These are phyloP conservation scores for Russula griseocarnosa DNA, from an alignment of 768 basidiomycete species.

Conservation along the genomic window DNA sequence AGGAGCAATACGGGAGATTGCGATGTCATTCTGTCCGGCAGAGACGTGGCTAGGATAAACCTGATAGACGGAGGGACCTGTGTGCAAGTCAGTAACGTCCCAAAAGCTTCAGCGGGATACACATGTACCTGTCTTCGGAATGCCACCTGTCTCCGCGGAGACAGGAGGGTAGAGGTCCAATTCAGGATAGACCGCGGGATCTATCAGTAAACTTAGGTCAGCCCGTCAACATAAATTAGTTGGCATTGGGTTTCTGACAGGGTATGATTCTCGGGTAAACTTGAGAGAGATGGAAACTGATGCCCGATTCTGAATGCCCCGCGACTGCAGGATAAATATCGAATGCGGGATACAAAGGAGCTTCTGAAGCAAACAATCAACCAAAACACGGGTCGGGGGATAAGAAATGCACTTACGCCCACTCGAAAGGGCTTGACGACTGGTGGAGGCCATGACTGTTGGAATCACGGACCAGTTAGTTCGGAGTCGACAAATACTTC, in stretches of 20 bases:
- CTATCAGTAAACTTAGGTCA: conserved; percentile 10
- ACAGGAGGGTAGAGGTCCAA: conserved; percentile 19
- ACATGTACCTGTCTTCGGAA: conserved; percentile 7
- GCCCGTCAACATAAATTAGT: not conserved
- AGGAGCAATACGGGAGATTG: conserved; percentile 27
- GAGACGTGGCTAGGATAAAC: conserved; percentile 22
- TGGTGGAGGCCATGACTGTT: not conserved
- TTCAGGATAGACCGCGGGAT: conserved; percentile 22
- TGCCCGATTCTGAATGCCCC: not conserved
- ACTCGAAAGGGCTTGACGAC: not conserved
- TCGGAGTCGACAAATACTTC: not conserved
- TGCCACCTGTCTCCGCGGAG: not conserved
- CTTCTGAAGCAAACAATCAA: not conserved
- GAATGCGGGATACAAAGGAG: conserved; percentile 10
- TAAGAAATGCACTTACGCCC: not conserved
- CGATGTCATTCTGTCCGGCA: not conserved
- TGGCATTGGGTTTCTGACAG: conserved; percentile 12
- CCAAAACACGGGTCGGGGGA: not conserved
- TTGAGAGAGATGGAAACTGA: conserved; percentile 1
- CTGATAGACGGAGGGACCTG: conserved; percentile 24
- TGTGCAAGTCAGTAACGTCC: not conserved
- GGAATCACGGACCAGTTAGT: not conserved
- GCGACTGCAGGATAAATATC: conserved; percentile 12
- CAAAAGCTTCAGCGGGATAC: not conserved
- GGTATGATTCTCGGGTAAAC: conserved; percentile 12